Percentiles rank a stretch among this genome's conserved stretches.
phyloP scores from a whole-genome alignment of 805 yeast species.

The Yarrowia porcina region DNA sequence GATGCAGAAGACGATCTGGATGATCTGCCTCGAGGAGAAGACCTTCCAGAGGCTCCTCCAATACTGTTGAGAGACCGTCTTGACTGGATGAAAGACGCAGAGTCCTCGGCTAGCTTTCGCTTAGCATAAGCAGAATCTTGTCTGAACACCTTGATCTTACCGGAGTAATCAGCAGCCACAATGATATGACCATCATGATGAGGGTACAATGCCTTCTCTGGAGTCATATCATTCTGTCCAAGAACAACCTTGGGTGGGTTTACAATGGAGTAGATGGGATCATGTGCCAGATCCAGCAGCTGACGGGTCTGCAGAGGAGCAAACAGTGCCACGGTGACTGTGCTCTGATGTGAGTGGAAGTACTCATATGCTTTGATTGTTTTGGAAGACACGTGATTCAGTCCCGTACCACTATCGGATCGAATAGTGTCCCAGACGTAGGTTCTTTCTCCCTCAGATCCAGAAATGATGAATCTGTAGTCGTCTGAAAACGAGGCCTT shows the following conservation, averaged over 20 bases:
- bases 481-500: slow-evolving; percentile 63
- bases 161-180: slow-evolving; percentile 72
- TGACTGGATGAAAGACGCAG: slow-evolving; percentile 17
- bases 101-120: slow-evolving; percentile 30
- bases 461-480: slow-evolving; percentile 58
- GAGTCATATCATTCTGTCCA: slow-evolving; percentile 13
- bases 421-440: slow-evolving; percentile 65
- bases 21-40: slow-evolving; percentile 21
- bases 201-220: slow-evolving; percentile 4
- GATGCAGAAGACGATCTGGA: slow-evolving; percentile 1
- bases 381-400: slow-evolving; percentile 33
- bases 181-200: slow-evolving; percentile 47
- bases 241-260: slow-evolving; percentile 37
- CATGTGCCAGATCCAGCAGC: slow-evolving; percentile 68
- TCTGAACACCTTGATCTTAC: slow-evolving; percentile 72
- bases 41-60: slow-evolving; percentile 20
- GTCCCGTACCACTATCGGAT: slow-evolving; percentile 28
- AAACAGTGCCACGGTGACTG: slow-evolving; percentile 70
- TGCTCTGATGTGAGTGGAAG: slow-evolving; percentile 72
- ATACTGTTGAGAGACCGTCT: not conserved
- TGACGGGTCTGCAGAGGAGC: slow-evolving; percentile 71
- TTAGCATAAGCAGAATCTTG: slow-evolving; percentile 63
- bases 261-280: slow-evolving; percentile 66
- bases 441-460: slow-evolving; percentile 85
- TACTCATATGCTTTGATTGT: slow-evolving; percentile 55